These are phyloP conservation scores for Phialophora macrospora DNA, from an alignment of 2,329 filamentous ascomycete genomes.

Conservation along the genomic window DNA sequence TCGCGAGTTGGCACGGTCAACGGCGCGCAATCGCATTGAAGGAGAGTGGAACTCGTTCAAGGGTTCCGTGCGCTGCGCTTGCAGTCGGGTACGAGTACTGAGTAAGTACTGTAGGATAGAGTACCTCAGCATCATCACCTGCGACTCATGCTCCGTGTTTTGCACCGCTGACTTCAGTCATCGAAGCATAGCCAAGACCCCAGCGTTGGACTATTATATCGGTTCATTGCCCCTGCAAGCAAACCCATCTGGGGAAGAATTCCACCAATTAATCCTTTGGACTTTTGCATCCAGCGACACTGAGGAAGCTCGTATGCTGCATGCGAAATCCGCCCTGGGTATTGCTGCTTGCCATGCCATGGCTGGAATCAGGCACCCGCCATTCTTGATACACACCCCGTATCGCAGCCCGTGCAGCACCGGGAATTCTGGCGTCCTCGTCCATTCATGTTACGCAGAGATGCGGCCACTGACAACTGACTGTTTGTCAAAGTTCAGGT, in stretches of 20 bases:
- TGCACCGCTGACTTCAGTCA: neutral
- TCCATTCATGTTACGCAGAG: neutral
- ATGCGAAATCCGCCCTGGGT: neutral
- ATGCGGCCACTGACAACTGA: neutral
- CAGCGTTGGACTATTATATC: neutral
- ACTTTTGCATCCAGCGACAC: neutral
- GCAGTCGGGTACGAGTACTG: too few species aligned
- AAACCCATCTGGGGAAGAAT: neutral
- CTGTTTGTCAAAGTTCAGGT: neutral
- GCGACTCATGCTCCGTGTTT: neutral
- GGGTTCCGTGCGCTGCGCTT: neutral
- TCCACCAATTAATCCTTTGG: neutral
- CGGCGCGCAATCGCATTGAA: neutral
- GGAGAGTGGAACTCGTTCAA: too few species aligned
- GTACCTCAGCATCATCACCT: too few species aligned
- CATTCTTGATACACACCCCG: neutral
- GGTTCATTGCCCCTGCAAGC: neutral
- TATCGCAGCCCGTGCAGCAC: neutral
- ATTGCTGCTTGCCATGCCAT: neutral
- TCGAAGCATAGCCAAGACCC: neutral
- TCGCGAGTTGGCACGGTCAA: neutral
- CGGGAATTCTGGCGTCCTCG: neutral
- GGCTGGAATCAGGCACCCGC: slow-evolving; percentile 8
- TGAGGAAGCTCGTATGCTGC: neutral
- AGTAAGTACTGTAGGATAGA: neutral